A percentile compares a stretch with the other conserved stretches of the same genome.
Conservation (phyloP, 1,284 basidiomycete genomes). For the Ustilago lituana region DNA sequence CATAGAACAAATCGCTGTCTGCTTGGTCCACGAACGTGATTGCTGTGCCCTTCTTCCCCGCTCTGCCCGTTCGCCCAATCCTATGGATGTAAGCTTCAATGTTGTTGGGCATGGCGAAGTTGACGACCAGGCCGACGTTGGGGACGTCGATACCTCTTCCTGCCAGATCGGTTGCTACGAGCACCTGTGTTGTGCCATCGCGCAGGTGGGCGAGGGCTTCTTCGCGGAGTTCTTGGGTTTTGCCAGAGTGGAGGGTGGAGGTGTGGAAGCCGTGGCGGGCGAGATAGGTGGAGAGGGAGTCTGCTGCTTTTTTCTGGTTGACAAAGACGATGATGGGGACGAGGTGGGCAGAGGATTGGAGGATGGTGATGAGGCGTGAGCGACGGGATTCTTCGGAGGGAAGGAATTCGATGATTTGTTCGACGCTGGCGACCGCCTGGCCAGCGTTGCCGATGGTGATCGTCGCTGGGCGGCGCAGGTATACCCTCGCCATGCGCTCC, state of each 20-base stretch:
- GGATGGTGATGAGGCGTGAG: slow-evolving; percentile 86
- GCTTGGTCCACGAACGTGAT: slow-evolving; percentile 96
- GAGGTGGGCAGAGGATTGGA: slow-evolving; percentile 78
- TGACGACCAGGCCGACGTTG: slow-evolving; percentile 93
- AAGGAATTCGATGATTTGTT: slow-evolving; percentile 94
- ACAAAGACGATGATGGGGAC: slow-evolving; percentile 98
- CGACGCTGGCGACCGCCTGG: slow-evolving; percentile 95
- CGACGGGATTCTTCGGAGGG: slow-evolving; percentile 93
- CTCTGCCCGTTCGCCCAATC: slow-evolving; percentile 96
- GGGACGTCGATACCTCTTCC: slow-evolving; percentile 98
- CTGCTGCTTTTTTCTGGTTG: slow-evolving; percentile 98
- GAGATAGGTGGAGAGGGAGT: slow-evolving; percentile 92
- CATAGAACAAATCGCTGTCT: slow-evolving; percentile 88
- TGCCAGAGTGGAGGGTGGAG: slow-evolving; percentile 92
- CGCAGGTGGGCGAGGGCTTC: slow-evolving; percentile 86
- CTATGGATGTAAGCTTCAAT: slow-evolving; percentile 98
- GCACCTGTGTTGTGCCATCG: slow-evolving; percentile 79
- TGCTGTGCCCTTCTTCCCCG: slow-evolving; percentile 89
- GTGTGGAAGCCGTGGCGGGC: slow-evolving; percentile 85
- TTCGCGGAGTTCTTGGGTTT: slow-evolving; percentile 96
- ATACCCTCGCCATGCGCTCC: slow-evolving; percentile 91
- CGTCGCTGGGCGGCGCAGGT: slow-evolving; percentile 87
- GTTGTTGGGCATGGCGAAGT: slow-evolving; percentile 94
- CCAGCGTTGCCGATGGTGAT: slow-evolving; percentile 98
- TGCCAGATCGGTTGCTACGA: slow-evolving; percentile 96